These are phyloP conservation scores for Nicotiana rustica DNA, from an alignment of 305 asterid genomes.

Conservation along the genomic window DNA sequence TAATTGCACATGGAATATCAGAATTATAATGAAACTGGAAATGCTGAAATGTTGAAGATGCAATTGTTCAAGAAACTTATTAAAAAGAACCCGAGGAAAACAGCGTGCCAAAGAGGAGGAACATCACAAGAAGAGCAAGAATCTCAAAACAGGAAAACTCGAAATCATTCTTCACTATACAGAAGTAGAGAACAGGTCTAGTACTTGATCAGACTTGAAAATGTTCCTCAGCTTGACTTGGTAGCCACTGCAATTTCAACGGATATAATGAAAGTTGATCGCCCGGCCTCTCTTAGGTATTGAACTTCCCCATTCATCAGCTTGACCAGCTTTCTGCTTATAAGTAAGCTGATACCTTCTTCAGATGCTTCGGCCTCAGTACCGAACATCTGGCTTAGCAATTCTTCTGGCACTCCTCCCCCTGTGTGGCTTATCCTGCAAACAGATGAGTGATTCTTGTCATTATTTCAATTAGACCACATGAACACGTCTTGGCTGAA, in stretches of 20 bases:
- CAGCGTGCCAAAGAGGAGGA: neutral
- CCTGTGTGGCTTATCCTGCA: conserved; percentile 82
- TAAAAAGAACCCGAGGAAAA: neutral
- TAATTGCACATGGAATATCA: neutral
- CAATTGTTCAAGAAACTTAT: conserved; percentile 5
- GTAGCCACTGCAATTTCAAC: conserved; percentile 81
- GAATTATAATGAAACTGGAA: neutral
- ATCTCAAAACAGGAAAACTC: neutral
- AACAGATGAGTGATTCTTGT: neutral
- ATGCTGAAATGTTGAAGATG: conserved; percentile 25
- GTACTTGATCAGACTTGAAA: neutral
- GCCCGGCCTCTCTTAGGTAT: conserved; percentile 81
- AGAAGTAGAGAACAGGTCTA: neutral
- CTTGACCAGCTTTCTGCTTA: conserved; percentile 84
- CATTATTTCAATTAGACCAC: neutral
- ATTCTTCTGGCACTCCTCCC: conserved; percentile 77
- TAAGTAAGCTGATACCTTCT: conserved; percentile 85
- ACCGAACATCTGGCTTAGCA: conserved; percentile 80
- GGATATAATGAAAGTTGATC: conserved; percentile 74
- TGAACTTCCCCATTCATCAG: conserved; percentile 97
- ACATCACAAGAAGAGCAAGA: neutral
- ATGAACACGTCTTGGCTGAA: too few relatives aligned
- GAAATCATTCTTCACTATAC: neutral
- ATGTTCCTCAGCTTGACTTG: conserved; percentile 32
- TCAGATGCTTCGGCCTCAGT: conserved; percentile 62